Evolutionary conservation across 805 yeast species (phyloP).

Genomic region (Dipodascopsis uninucleata): DNA sequence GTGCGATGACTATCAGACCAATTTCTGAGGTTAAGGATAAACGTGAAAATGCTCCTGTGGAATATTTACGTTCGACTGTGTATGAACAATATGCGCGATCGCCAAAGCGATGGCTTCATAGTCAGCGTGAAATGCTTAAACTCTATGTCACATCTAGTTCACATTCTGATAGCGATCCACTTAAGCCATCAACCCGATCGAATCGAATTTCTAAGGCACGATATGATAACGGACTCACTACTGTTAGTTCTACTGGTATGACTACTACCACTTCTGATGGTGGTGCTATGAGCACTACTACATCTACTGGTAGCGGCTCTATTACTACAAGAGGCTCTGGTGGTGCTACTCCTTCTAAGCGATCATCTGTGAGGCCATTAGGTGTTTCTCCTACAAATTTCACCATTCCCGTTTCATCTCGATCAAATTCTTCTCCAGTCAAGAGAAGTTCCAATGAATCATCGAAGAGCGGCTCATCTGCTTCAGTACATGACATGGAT

Average conservation of each 20-base stretch:
- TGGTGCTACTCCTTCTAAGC: neutral
- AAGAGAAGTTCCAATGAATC: conserved; percentile 7
- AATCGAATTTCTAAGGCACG: conserved; percentile 9
- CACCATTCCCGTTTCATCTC: neutral
- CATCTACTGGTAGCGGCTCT: too few relatives aligned
- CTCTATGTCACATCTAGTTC: conserved; percentile 9
- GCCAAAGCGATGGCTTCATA: conserved; percentile 22
- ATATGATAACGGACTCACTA: neutral
- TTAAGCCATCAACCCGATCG: conserved; percentile 7
- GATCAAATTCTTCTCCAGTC: conserved; percentile 10
- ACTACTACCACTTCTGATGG: conserved; percentile 12
- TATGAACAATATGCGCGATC: conserved; percentile 15
- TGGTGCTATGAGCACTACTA: too few relatives aligned
- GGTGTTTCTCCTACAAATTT: neutral
- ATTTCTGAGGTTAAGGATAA: neutral
- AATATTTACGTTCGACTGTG: conserved; percentile 14
- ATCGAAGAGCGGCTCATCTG: conserved; percentile 2
- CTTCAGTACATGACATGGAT: conserved; percentile 42
- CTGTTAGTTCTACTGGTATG: conserved; percentile 10
- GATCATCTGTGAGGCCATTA: conserved; percentile 9
- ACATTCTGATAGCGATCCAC: conserved; percentile 1
- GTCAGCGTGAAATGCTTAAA: conserved; percentile 14
- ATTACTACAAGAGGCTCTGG: neutral
- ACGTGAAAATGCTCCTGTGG: too few relatives aligned
- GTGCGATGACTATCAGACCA: neutral